Evolutionary conservation across 1,284 basidiomycete species (phyloP).

Genomic region (Athelia psychrophila): DNA sequence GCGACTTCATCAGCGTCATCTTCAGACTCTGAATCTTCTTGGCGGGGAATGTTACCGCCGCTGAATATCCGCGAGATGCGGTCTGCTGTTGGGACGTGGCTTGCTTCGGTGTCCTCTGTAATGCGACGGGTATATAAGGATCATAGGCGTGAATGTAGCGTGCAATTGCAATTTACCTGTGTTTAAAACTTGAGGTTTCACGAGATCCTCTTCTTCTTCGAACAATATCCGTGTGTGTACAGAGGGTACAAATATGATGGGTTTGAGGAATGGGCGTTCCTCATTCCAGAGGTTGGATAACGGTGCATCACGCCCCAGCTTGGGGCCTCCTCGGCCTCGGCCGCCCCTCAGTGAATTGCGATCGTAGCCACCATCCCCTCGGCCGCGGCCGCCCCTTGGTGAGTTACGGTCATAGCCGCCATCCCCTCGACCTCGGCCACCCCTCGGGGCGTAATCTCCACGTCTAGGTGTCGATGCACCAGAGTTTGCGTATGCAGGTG

Average conservation of each 20-base stretch:
- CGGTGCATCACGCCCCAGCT: conserved; percentile 31
- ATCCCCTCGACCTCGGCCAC: background rate
- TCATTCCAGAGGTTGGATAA: conserved; percentile 54
- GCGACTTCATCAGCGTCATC: conserved; percentile 32
- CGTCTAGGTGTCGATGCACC: background rate
- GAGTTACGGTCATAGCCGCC: background rate
- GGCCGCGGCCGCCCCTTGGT: background rate
- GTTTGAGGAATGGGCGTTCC: conserved; percentile 58
- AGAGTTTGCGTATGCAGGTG: background rate
- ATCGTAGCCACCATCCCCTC: background rate
- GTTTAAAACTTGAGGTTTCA: conserved; percentile 52
- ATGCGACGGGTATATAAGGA: conserved; percentile 1
- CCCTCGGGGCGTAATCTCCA: background rate
- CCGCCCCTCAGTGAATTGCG: background rate
- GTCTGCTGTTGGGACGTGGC: conserved; percentile 64
- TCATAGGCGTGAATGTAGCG: background rate
- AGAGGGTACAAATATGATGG: conserved; percentile 67
- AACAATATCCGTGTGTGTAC: conserved; percentile 56
- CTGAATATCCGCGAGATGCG: conserved; percentile 59
- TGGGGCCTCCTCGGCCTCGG: conserved; percentile 12
- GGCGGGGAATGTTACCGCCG: conserved; percentile 22
- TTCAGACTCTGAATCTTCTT: conserved; percentile 20
- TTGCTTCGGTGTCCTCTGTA: conserved; percentile 43
- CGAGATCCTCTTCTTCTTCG: conserved; percentile 61
- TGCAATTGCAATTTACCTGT: conserved; percentile 37